These are phyloP conservation scores for Sugiyamaella xylanicola DNA, from an alignment of 1,139 yeast genomes.

Conservation along the genomic window DNA sequence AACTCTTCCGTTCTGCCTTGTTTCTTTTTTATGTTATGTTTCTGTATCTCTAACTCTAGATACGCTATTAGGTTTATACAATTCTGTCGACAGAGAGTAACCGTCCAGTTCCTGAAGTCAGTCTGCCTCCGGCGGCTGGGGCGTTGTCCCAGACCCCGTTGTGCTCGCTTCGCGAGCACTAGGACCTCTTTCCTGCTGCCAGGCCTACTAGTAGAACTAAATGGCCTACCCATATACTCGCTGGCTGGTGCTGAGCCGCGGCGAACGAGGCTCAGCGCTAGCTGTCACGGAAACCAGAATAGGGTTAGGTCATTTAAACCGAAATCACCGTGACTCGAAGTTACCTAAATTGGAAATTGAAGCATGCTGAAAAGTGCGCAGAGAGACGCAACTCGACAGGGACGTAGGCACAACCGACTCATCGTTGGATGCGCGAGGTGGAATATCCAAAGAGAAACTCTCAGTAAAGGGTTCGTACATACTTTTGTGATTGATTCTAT, in stretches of 20 bases:
- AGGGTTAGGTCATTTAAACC: neutral
- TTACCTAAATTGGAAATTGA: slow-evolving; percentile 10
- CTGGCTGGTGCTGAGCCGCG: no score
- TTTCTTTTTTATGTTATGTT: no score
- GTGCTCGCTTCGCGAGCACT: neutral
- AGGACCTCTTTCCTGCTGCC: neutral
- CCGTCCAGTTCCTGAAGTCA: neutral
- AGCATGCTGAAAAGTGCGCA: slow-evolving; percentile 9
- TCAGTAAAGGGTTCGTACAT: slow-evolving; percentile 16
- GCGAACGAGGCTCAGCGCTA: no score
- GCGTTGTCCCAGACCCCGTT: neutral
- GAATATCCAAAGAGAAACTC: slow-evolving; percentile 14
- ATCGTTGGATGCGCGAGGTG: slow-evolving; percentile 7
- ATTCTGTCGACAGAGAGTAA: no score
- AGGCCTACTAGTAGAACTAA: no score
- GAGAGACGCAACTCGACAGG: neutral
- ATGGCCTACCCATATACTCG: no score
- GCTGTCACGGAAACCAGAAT: no score
- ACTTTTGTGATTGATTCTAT: slow-evolving; percentile 17
- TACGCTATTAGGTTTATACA: neutral
- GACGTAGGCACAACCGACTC: neutral
- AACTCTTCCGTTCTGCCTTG: no score
- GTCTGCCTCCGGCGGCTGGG: neutral
- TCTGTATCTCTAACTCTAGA: neutral
- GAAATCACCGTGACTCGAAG: slow-evolving; percentile 1